Base-by-base conservation (phyloP, 106 monocot species). In the Hemerocallis citrina region DNA sequence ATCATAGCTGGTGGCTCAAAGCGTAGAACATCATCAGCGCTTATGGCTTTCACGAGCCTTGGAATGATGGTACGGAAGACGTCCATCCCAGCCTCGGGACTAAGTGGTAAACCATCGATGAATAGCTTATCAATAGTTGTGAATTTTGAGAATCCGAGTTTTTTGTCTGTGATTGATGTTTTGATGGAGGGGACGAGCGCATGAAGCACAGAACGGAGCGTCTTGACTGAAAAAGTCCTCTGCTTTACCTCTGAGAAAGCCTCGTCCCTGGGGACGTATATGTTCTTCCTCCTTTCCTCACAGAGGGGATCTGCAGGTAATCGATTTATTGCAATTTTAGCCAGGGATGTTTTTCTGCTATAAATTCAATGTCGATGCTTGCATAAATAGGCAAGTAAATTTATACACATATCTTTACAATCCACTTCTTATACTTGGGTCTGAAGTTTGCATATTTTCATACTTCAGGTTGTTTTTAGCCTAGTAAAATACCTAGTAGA, bases 191-290 rank as follows among this genome's bases (percentile, higher is more conserved):
- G 82, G 30, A 88, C 20, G 9, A 88, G 17, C 9, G 67, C 66
- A 34, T 63, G 78, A 8, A 88, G 30, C 35, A 59, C 81, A 2
- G 74, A 71, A 4, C 69, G 36, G 27, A 78, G 22, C 22, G 78
- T 75, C 21, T 74, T 76, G 1, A 15, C 57, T 0, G 70, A 34
- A 70, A 90, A 82, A 4, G 62, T 71, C 54, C 19, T 0, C 23
- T 34, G 20, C 71, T 84, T 83, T 40, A 74, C 71, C 38, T 76
- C 81, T 1, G 78, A 70, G 73, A 90, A 90, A 1, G 63, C 24
- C 57, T 86, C 91, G 43, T 86, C 86, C 61, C 85, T 76, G 0
- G 91, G 91, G 9, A 91, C 59, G 59, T 91, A 91, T 24, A 61
- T 5, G 56, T 1, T 25, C 14, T 35, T 27, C 2, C 17, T 30